A percentile compares a stretch with the other conserved stretches of the same genome.
These are phyloP conservation scores for Centella asiatica DNA, from an alignment of 129 eudicot species.

Conservation along the genomic window DNA sequence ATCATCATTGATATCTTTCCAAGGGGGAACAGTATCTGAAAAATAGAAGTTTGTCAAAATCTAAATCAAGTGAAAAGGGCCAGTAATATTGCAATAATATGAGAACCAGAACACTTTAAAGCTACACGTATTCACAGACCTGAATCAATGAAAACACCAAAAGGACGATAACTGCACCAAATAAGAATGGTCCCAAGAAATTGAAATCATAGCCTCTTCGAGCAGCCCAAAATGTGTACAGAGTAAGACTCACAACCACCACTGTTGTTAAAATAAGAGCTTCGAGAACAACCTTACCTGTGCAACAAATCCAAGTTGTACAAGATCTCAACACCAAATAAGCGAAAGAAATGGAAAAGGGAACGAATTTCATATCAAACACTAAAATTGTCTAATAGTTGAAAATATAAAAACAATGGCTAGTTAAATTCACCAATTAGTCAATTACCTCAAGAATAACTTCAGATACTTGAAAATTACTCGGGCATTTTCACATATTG, in stretches of 20 bases:
- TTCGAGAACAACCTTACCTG: constrained; percentile 19
- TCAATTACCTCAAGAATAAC: background rate
- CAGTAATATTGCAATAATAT: too few relatives aligned
- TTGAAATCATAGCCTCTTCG: constrained; percentile 21
- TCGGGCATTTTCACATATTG: too few relatives aligned
- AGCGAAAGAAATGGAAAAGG: background rate
- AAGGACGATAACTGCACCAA: constrained; percentile 18
- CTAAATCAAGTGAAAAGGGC: too few relatives aligned
- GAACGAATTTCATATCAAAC: background rate
- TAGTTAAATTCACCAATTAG: too few relatives aligned
- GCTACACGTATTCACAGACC: constrained; percentile 9
- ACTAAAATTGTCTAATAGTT: background rate
- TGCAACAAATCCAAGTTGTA: background rate
- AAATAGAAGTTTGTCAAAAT: background rate
- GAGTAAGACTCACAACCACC: constrained; percentile 20
- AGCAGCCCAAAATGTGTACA: constrained; percentile 24
- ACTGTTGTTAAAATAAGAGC: constrained; percentile 16
- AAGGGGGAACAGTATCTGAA: constrained; percentile 15
- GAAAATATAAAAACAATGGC: background rate
- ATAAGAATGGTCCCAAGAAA: constrained; percentile 24
- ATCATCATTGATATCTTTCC: constrained; percentile 18
- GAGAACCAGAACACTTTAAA: too few relatives aligned
- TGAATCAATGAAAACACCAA: constrained; percentile 6
- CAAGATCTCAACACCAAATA: background rate
- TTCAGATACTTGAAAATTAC: background rate